Evolutionary conservation across 345 rosid species (phyloP), one percentile per base, ranked within the genome.

Genomic region (Clarkia xantiana): DNA sequence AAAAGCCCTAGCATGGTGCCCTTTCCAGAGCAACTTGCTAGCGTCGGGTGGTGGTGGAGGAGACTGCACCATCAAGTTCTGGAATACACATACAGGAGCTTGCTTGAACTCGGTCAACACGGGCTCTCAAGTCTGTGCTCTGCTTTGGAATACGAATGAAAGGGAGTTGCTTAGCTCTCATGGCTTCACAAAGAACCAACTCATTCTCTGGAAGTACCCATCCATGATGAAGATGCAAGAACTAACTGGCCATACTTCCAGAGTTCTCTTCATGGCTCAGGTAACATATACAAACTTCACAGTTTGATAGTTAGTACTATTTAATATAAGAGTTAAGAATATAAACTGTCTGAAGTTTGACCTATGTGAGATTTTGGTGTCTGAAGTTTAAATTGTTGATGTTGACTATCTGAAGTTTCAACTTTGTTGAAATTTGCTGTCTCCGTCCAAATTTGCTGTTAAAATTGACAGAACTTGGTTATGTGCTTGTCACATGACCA

Each of bases 1-100:
- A 4, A 74, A 67, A 40, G 71, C 79, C 29, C 70, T 74, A 13
- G 72, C 75, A n/a, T 70, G 75, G 75, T 69, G 72, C 47, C 78
- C 45, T 8, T 54, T 54, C 47, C 42, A 44, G 40, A 14, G 22
- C 14, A 42, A 54, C 14, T 54, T 44, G 66, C 16, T 73, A 50
- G 46, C 75, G 63, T 49, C 45, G 48, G 43, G 71, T 59, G 72
- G 72, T 18, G 77, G 76, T 10, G 70, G 53, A 15, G 66, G 59
- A 3, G 72, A 73, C 42, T 43, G 60, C 36, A 25, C 51, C 47
- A 65, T 72, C 4, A 73, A 63, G 61, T 73, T 73, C 40, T 69
- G 75, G 72, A 69, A 69, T 50, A 61, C 72, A 1, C 62, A 61
- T 18, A 74, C 63, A 0, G 78, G 79, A 6, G 51, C 56, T 0